Conservation (phyloP, 805 yeast species). For the Saccharomycopsis schoenii region DNA sequence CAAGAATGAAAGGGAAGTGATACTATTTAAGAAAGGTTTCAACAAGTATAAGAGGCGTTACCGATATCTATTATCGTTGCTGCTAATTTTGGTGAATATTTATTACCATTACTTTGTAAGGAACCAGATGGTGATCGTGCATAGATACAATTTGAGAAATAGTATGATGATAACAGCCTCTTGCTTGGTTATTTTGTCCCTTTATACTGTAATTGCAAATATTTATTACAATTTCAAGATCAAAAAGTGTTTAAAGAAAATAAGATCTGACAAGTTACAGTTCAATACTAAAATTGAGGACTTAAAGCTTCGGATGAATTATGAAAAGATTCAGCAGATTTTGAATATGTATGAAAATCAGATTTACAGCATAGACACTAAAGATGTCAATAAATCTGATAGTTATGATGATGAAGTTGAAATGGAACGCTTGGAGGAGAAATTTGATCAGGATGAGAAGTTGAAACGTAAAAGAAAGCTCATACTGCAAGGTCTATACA, state of each 20-base stretch:
- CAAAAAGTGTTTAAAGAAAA: slow-evolving; percentile 4
- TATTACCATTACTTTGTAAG: slow-evolving; percentile 1
- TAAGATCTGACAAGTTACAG: slow-evolving; percentile 9
- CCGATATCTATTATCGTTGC: neutral
- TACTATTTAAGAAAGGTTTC: neutral
- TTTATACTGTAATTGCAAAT: neutral
- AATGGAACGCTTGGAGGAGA: slow-evolving; percentile 8
- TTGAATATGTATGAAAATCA: neutral
- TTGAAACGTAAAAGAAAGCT: slow-evolving; percentile 9
- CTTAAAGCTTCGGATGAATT: slow-evolving; percentile 14
- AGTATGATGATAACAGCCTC: neutral
- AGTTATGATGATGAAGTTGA: slow-evolving; percentile 8
- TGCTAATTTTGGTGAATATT: neutral
- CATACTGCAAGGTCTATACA: slow-evolving; percentile 10
- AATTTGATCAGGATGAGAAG: slow-evolving; percentile 7
- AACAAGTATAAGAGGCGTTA: neutral
- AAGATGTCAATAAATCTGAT: slow-evolving; percentile 1
- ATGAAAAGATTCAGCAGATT: slow-evolving; percentile 10
- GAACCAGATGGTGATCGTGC: neutral
- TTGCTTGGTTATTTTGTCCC: slow-evolving; percentile 1
- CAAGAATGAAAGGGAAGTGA: neutral
- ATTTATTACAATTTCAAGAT: slow-evolving; percentile 2
- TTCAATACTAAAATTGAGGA: slow-evolving; percentile 8
- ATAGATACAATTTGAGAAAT: neutral
- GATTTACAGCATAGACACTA: neutral